Base-by-base conservation (phyloP, 345 rosid genomes). In the Rhodomyrtus tomentosa region DNA sequence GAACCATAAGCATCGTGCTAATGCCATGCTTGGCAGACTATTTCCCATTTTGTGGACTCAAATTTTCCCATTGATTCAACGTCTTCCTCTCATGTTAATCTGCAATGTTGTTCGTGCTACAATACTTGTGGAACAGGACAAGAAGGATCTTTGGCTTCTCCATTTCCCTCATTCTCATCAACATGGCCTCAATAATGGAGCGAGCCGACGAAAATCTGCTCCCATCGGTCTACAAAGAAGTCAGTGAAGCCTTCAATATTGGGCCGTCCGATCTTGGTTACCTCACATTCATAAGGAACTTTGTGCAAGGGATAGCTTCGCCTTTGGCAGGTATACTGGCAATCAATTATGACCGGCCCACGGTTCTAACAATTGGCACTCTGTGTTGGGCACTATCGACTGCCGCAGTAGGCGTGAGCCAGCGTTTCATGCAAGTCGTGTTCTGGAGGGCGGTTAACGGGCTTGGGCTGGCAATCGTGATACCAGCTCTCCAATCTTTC, bases 391-490 rank as follows among this genome's bases (percentile, higher is more conserved):
- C 99, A 72, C 74, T 97, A 68, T 97, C 99, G 4, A 97, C 99
- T 80, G 98, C 98, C 84, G 99, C 98, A 1, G 99, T 97, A 55
- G 98, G 98, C 40, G 91, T 88, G 42, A 97, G 99, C 91, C 92
- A 85, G 42, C 90, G 85, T 83, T 97, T 97, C 86, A 15, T 86
- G 83, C 93, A 95, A 89, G 98, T 92, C 74, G 99, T 93, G 76
- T 81, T 94, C 22, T 97, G 99, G 99, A 95, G 99, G 88, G 99
- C 96, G 83, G 88, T 97, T 32, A 97, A 97, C 89, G 99, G 99
- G 42, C 91, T 97, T 86, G 99, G 98, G 68, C 86, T 97, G 9
- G 99, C 99, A 1, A 95, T 97, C 86, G 99, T 97, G 15, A 97
- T 97, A 88, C 99, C 99, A 4, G 98, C 99, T 21, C 92, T 97